phyloP scores from a whole-genome alignment of 129 eudicot genomes.

The Lonicera japonica region DNA sequence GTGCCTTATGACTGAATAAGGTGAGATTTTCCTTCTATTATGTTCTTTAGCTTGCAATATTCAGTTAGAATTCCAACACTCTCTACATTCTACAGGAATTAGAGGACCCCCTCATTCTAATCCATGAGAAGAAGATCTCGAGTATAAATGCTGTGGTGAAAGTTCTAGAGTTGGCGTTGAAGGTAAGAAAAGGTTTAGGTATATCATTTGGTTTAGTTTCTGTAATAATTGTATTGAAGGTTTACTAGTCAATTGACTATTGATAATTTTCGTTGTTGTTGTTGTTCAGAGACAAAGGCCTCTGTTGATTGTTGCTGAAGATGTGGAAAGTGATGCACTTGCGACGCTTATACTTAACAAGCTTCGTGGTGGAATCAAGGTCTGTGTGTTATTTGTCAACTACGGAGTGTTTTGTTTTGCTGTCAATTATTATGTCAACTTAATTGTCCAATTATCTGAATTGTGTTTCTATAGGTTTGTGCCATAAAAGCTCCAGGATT shows the following conservation, averaged over 20 bases:
- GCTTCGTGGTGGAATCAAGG: constrained; percentile 87
- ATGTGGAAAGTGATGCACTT: too few relatives aligned
- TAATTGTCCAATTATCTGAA: neutral
- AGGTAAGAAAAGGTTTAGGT: constrained; percentile 35
- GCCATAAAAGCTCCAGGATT: constrained; percentile 93
- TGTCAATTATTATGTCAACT: neutral
- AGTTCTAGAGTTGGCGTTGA: constrained; percentile 78
- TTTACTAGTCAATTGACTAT: too few relatives aligned
- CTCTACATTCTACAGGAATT: constrained; percentile 48
- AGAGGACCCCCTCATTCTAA: constrained; percentile 77
- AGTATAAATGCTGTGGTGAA: constrained; percentile 66
- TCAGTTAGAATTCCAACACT: neutral
- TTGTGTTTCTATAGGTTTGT: constrained; percentile 42
- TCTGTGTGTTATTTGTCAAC: constrained; percentile 1
- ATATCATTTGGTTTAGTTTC: neutral
- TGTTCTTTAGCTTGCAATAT: neutral
- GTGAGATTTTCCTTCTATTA: neutral
- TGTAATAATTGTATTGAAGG: neutral
- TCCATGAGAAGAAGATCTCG: constrained; percentile 83
- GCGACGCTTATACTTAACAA: constrained; percentile 82
- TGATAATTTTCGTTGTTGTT: neutral
- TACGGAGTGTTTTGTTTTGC: neutral
- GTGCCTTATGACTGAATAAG: neutral
- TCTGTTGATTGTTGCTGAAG: constrained; percentile 65
- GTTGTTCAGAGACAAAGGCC: constrained; percentile 66